phyloP scores from a whole-genome alignment of 106 monocot genomes.

The Dioscorea alata region DNA sequence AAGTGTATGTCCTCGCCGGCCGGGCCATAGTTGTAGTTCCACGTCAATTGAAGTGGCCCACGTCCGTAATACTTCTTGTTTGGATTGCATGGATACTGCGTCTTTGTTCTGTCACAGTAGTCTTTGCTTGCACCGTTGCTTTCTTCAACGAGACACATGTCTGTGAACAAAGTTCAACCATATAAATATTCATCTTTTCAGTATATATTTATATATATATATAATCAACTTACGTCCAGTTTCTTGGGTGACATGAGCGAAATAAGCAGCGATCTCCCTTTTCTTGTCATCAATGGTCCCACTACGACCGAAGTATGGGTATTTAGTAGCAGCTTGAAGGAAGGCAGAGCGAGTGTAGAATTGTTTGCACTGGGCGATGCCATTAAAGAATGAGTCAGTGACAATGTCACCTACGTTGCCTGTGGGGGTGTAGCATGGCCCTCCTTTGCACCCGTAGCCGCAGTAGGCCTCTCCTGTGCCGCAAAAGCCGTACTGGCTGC shows the following conservation, averaged over 20 bases:
- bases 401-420: conserved; percentile 25
- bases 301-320: conserved; percentile 19
- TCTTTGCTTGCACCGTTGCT: conserved; percentile 19
- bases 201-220: too few relatives aligned
- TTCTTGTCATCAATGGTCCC: conserved; percentile 34
- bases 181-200: not conserved
- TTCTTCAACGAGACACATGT: conserved; percentile 49
- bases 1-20: conserved; percentile 46
- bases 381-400: conserved; percentile 39
- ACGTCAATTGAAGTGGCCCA: conserved; percentile 56
- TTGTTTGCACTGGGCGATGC: conserved; percentile 29
- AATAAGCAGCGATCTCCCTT: conserved; percentile 48
- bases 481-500: conserved; percentile 29
- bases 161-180: not conserved
- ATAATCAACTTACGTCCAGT: conserved; percentile 34
- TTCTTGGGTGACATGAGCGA: conserved; percentile 50
- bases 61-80: conserved; percentile 55
- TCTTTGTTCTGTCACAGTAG: conserved; percentile 31
- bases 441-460: conserved; percentile 25
- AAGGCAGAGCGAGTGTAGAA: conserved; percentile 41
- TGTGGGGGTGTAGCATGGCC: conserved; percentile 7
- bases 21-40: conserved; percentile 71
- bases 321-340: conserved; percentile 15
- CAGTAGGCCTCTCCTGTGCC: conserved; percentile 17
- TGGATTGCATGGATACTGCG: conserved; percentile 32